Conservation (phyloP, 768 basidiomycete genomes). For the Lyophyllum decastes region DNA sequence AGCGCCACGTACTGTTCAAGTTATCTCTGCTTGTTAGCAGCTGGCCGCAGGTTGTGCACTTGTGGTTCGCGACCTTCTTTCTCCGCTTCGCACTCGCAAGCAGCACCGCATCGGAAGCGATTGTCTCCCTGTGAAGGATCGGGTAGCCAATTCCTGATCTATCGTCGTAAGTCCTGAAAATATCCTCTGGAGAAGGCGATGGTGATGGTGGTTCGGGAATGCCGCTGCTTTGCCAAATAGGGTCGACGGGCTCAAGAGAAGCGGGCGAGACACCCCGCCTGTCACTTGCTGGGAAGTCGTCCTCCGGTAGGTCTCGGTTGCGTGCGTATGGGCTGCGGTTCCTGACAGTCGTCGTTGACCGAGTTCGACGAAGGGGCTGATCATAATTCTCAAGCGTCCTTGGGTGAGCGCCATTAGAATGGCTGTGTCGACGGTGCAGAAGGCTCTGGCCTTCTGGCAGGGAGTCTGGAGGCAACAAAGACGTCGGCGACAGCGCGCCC, state of each 20-base stretch:
- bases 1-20: conserved; percentile 13
- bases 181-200: conserved; percentile 1
- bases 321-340: conserved; percentile 15
- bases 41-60: conserved; percentile 11
- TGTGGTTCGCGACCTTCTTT: conserved; percentile 7
- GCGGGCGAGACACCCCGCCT: not conserved
- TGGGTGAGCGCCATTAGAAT: not conserved
- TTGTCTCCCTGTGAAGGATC: conserved; percentile 15
- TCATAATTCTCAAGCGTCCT: not conserved
- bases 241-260: not conserved
- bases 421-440: conserved; percentile 17
- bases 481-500: not conserved
- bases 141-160: conserved; percentile 6
- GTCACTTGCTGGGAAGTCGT: not conserved
- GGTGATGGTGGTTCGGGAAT: conserved; percentile 5
- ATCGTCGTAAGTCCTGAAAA: conserved; percentile 9
- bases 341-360: conserved; percentile 5
- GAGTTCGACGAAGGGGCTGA: conserved; percentile 7
- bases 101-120: conserved; percentile 20
- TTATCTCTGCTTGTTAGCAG: conserved; percentile 18
- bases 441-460: not conserved
- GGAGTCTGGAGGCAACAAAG: not conserved
- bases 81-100: conserved; percentile 17
- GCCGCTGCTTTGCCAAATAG: not conserved
- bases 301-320: not conserved